These are phyloP conservation scores for Fusarium goolgardi DNA, from an alignment of 2,329 filamentous ascomycete species.

Conservation along the genomic window DNA sequence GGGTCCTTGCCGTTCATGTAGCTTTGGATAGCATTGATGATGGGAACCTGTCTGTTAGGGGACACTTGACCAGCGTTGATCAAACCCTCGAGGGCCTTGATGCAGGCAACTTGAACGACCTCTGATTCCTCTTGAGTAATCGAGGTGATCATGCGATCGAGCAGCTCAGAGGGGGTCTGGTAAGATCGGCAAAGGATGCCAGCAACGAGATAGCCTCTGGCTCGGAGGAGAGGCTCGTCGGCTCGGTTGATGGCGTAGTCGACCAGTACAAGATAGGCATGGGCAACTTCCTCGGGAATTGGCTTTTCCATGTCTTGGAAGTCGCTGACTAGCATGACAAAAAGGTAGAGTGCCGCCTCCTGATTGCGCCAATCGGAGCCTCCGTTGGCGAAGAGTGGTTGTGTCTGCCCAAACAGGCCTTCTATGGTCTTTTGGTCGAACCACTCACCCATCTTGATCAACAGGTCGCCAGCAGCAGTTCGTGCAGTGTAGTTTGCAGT, in stretches of 20 bases:
- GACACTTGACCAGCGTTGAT: slow-evolving; percentile 65
- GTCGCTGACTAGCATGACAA: slow-evolving; percentile 86
- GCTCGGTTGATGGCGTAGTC: slow-evolving; percentile 77
- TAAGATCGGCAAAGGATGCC: slow-evolving; percentile 80
- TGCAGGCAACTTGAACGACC: slow-evolving; percentile 90
- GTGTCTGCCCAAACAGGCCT: slow-evolving; percentile 81
- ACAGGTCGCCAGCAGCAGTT: slow-evolving; percentile 89
- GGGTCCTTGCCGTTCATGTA: slow-evolving; percentile 86
- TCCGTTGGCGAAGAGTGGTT: slow-evolving; percentile 74
- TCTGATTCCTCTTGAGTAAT: slow-evolving; percentile 83
- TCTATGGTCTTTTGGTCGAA: slow-evolving; percentile 80
- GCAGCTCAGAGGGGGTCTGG: slow-evolving; percentile 70
- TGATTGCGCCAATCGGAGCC: slow-evolving; percentile 68
- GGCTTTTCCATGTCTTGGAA: slow-evolving; percentile 81
- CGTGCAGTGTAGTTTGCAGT: slow-evolving; percentile 96
- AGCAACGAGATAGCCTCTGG: slow-evolving; percentile 87
- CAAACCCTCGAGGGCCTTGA: slow-evolving; percentile 83
- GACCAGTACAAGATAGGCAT: slow-evolving; percentile 83
- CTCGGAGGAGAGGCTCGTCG: slow-evolving; percentile 81
- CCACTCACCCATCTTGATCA: slow-evolving; percentile 95
- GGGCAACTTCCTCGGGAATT: slow-evolving; percentile 75
- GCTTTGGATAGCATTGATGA: slow-evolving; percentile 72
- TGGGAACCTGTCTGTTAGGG: slow-evolving; percentile 67
- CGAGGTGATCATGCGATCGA: slow-evolving; percentile 79
- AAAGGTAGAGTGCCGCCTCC: slow-evolving; percentile 85